Evolutionary conservation across 2,329 filamentous ascomycete genomes (phyloP), one percentile per base, ranked within the genome.

Genomic region (Apiospora pterosperma): DNA sequence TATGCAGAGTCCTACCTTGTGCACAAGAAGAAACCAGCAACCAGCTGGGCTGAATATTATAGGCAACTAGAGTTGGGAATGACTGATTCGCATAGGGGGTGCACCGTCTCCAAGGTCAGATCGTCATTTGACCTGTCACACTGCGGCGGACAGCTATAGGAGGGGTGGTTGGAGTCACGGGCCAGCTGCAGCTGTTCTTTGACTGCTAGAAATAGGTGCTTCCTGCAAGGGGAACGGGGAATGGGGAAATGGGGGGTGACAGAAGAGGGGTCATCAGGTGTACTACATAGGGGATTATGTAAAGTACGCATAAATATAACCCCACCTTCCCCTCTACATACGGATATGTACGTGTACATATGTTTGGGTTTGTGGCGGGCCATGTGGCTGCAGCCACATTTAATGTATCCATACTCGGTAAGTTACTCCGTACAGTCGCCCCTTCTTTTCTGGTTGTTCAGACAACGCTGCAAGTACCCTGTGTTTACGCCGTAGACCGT

Each of bases 121-220:
- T 55, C 61, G 61, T 63, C 61, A 63, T 63, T 41, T 63, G 61
- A 63, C 61, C 23, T 60, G 31, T 60, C 36, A 21, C 58, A 60
- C 34, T 23, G 36, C 34, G 34, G 58, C 36, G 25, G 48, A 28
- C 28, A 34, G 28, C 48, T 55, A 55, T 34, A 8, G 39, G 19
- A 21, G 48, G 48, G n/a, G n/a, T n/a, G n/a, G n/a, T n/a, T n/a
- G n/a, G n/a, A 41, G 58, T 60, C 58, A 60, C 58, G 58, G 58
- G 58, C 58, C 58, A 60, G 58, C 34, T 19, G 28, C 48, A 55
- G 48, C 48, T 55, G 48, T 34, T 19, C 28, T n/a, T 55, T 21
- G 25, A 34, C 48, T 21, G 16, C 28, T 34, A 14, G 44, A 31
- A 19, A 19, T 52, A 7, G 44, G 16, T 55, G 48, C 16, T 21